Percentiles rank a stretch among this genome's conserved stretches.
phyloP scores from a whole-genome alignment of 305 asterid species.

The Fraxinus velutina region DNA sequence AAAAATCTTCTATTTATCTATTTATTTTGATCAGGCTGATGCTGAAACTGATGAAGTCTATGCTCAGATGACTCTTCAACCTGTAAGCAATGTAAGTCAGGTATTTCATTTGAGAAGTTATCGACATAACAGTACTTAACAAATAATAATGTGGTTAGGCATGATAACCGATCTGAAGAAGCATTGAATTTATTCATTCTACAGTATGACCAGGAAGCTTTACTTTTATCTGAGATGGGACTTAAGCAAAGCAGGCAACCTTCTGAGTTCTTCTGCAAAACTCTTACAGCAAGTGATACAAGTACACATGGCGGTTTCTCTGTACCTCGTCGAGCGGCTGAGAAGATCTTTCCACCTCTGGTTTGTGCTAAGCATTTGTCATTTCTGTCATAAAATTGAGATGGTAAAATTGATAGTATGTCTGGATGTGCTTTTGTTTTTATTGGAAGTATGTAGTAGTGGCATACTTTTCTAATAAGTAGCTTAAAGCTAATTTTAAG shows the following conservation, averaged over 20 bases:
- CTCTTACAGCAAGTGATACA: constrained; percentile 94
- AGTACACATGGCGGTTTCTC: constrained; percentile 99
- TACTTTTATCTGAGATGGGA: constrained; percentile 80
- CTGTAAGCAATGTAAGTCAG: constrained; percentile 71
- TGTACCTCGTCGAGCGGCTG: constrained; percentile 98
- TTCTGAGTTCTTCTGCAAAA: constrained; percentile 88
- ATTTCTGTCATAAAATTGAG: background rate
- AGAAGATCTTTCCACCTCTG: constrained; percentile 93
- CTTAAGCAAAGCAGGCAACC: constrained; percentile 86
- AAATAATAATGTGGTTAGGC: background rate
- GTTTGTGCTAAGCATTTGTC: constrained; percentile 34
- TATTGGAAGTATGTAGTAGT: background rate
- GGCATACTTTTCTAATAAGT: background rate
- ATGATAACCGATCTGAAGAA: constrained; percentile 11
- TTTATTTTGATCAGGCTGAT: constrained; percentile 65
- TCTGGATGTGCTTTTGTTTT: background rate
- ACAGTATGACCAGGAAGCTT: constrained; percentile 92
- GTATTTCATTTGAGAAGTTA: constrained; percentile 18
- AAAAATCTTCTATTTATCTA: constrained; percentile 1
- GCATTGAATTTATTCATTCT: constrained; percentile 11
- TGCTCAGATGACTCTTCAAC: constrained; percentile 99
- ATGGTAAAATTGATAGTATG: background rate
- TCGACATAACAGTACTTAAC: background rate
- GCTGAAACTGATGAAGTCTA: constrained; percentile 94
- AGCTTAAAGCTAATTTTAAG: background rate